These are phyloP conservation scores for Amaranthus palmeri DNA, from an alignment of 148 eudicot species.

Conservation along the genomic window DNA sequence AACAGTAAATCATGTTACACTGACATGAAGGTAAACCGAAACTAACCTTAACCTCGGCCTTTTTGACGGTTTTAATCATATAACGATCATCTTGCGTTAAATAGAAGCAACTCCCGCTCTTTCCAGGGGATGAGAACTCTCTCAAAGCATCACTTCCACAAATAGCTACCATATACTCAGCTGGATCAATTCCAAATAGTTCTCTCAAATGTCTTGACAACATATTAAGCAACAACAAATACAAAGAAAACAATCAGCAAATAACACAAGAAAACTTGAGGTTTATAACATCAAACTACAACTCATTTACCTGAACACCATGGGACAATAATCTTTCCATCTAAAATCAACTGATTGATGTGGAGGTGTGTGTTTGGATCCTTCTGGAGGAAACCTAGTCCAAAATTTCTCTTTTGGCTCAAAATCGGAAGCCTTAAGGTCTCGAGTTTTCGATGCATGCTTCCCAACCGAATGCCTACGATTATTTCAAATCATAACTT, in stretches of 20 bases:
- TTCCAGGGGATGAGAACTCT: conserved; percentile 85
- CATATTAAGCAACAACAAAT: not conserved
- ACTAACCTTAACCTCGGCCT: conserved; percentile 83
- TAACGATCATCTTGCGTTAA: conserved; percentile 73
- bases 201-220: conserved; percentile 61
- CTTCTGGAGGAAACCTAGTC: conserved; percentile 62
- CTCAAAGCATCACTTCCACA: conserved; percentile 84
- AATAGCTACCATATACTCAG: conserved; percentile 85
- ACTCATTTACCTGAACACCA: conserved; percentile 59
- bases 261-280: not conserved
- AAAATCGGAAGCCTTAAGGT: conserved; percentile 43
- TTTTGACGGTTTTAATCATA: conserved; percentile 81
- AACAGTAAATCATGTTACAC: not conserved
- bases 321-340: conserved; percentile 85
- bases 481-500: conserved; percentile 4
- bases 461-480: conserved; percentile 67
- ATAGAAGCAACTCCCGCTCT: conserved; percentile 87
- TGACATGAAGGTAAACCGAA: conserved; percentile 1
- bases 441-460: conserved; percentile 53
- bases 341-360: conserved; percentile 70
- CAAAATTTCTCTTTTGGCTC: conserved; percentile 59
- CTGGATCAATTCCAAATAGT: conserved; percentile 66
- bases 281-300: not conserved
- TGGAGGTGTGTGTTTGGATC: conserved; percentile 76
- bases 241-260: conserved; percentile 8